phyloP scores from a whole-genome alignment of 345 rosid species.

The Moricandia arvensis region DNA sequence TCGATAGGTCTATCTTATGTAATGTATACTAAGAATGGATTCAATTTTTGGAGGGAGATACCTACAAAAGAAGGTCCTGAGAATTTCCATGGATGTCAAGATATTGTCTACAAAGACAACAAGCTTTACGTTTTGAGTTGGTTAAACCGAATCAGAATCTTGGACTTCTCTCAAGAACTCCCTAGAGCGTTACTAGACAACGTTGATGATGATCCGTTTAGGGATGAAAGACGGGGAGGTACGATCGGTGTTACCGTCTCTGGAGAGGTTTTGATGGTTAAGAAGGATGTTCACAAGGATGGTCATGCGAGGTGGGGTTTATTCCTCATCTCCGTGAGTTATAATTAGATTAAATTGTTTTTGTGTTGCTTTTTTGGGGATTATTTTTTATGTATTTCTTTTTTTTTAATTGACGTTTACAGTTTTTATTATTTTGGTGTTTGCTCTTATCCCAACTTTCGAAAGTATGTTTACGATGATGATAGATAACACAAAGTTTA shows the following conservation, averaged over 20 bases:
- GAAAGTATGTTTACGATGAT: no score
- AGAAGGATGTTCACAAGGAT: not conserved
- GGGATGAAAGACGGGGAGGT: not conserved
- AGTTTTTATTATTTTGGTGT: not conserved
- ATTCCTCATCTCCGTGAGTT: not conserved
- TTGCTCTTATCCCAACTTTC: no score
- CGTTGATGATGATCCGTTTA: not conserved
- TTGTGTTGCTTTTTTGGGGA: not conserved
- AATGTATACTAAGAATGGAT: not conserved
- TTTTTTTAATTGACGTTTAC: not conserved
- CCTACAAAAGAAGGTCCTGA: slow-evolving; percentile 1
- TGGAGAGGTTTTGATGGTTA: not conserved
- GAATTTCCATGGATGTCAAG: not conserved
- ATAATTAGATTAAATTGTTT: not conserved
- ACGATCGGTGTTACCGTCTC: not conserved
- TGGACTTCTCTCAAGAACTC: slow-evolving; percentile 4
- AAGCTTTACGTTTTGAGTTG: not conserved
- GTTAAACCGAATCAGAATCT: not conserved
- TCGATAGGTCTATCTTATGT: slow-evolving; percentile 2
- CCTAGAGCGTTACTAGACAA: not conserved
- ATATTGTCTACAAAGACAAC: not conserved
- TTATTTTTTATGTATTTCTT: not conserved
- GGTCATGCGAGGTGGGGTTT: slow-evolving; percentile 1
- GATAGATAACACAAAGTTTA: no score
- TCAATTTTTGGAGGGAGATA: slow-evolving; percentile 2